Conservation (phyloP, 352 stramenopile genomes). For the Blastocystis sp. region DNA sequence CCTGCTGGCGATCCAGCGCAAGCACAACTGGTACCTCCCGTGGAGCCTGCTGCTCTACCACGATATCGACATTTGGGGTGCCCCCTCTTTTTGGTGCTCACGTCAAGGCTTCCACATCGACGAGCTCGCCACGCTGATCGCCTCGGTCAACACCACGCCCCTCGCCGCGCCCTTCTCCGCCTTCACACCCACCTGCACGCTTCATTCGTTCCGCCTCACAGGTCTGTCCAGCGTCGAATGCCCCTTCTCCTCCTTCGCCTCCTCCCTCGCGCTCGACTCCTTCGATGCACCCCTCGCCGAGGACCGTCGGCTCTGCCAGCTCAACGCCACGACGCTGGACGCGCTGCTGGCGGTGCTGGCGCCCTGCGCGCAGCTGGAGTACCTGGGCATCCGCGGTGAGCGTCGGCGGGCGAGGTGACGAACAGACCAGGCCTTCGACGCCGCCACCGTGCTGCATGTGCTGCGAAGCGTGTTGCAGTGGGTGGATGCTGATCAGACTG, state of each 20-base stretch:
- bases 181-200: too few relatives aligned
- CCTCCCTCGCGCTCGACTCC: neutral
- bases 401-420: neutral
- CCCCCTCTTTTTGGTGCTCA: neutral
- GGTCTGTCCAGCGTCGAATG: conserved; percentile 31
- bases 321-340: conserved; percentile 2
- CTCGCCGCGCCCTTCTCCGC: too few relatives aligned
- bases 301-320: conserved; percentile 3
- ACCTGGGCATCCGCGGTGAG: neutral
- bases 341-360: neutral
- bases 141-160: too few relatives aligned
- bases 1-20: neutral
- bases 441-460: neutral
- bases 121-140: conserved; percentile 8
- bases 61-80: conserved; percentile 4
- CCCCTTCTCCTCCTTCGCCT: neutral
- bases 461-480: neutral
- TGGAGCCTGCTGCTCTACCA: conserved; percentile 16
- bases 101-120: conserved; percentile 3
- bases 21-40: conserved; percentile 30
- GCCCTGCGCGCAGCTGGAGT: neutral
- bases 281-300: neutral
- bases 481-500: too few relatives aligned
- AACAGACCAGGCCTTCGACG: conserved; percentile 7
- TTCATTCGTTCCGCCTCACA: neutral